Conservation (phyloP, 2,329 filamentous ascomycete genomes). For the Colletotrichum sp. region DNA sequence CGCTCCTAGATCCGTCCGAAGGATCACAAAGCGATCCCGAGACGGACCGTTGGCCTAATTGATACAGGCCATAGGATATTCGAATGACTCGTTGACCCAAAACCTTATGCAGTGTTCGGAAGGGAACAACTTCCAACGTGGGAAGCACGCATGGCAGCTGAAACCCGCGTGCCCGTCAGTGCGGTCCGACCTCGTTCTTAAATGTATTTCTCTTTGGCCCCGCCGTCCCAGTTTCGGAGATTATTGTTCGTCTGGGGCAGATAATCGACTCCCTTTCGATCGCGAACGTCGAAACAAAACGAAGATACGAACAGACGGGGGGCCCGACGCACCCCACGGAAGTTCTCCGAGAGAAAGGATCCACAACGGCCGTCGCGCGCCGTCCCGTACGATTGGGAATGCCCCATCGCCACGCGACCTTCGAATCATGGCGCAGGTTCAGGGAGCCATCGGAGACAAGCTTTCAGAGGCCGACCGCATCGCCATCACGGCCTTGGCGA, state of each 20-base stretch:
- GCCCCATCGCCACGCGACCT: not conserved
- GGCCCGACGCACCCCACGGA: not conserved
- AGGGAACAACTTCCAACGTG: not conserved
- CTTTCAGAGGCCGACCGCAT: not conserved
- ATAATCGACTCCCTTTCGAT: not conserved
- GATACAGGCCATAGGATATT: not conserved
- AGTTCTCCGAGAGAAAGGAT: not conserved
- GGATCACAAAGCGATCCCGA: not conserved
- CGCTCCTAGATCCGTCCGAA: not conserved
- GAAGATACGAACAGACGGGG: not conserved
- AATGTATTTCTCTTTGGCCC: not conserved
- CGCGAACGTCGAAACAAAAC: not conserved
- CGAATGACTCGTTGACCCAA: not conserved
- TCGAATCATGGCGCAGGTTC: slow-evolving; percentile 8
- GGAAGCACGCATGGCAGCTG: not conserved
- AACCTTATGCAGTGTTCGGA: not conserved
- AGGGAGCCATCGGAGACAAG: not conserved
- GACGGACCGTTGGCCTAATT: not conserved
- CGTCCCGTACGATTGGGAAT: not conserved
- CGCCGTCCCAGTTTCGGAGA: not conserved
- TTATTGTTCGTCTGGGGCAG: not conserved
- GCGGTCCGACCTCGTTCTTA: not conserved
- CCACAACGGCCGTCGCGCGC: not conserved
- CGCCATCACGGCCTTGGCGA: slow-evolving; percentile 2
- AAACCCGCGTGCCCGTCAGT: not conserved